Evolutionary conservation across 2,329 filamentous ascomycete genomes (phyloP).

Genomic region (Metarhizium rileyi): DNA sequence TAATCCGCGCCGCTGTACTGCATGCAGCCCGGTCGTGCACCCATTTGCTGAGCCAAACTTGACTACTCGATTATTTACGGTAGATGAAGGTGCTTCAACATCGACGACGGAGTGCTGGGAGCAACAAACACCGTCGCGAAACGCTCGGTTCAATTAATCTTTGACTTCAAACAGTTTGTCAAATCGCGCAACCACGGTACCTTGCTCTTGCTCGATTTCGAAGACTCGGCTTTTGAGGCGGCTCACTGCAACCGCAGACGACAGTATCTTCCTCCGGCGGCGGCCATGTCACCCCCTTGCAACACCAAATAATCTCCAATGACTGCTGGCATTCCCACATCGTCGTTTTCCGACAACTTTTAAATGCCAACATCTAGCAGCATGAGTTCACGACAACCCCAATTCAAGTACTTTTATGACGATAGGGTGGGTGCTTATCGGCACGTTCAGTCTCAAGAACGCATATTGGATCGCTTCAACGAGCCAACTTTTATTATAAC

Average conservation of each 20-base stretch:
- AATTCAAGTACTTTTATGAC: conserved; percentile 26
- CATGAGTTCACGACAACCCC: conserved; percentile 24
- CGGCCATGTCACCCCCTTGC: neutral
- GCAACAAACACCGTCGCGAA: too few species aligned
- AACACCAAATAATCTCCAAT: conserved; percentile 5
- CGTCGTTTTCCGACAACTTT: conserved; percentile 11
- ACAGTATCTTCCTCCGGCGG: neutral
- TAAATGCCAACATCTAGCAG: conserved; percentile 14
- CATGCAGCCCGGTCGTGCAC: too few species aligned
- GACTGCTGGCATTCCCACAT: neutral
- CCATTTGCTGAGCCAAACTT: too few species aligned
- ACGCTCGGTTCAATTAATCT: too few species aligned
- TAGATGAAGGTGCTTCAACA: too few species aligned
- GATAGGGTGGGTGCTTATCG: conserved; percentile 23
- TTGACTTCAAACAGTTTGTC: too few species aligned
- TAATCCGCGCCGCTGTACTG: conserved; percentile 7
- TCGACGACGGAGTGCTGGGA: too few species aligned
- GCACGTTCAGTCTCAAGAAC: conserved; percentile 18
- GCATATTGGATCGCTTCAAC: conserved; percentile 21
- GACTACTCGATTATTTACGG: too few species aligned
- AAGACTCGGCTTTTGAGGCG: neutral
- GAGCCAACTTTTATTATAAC: conserved; percentile 27
- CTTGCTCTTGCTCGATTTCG: too few species aligned
- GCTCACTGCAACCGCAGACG: neutral
- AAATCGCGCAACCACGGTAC: too few species aligned